Conservation (phyloP, 345 rosid species). For the Anastatica hierochuntica region DNA sequence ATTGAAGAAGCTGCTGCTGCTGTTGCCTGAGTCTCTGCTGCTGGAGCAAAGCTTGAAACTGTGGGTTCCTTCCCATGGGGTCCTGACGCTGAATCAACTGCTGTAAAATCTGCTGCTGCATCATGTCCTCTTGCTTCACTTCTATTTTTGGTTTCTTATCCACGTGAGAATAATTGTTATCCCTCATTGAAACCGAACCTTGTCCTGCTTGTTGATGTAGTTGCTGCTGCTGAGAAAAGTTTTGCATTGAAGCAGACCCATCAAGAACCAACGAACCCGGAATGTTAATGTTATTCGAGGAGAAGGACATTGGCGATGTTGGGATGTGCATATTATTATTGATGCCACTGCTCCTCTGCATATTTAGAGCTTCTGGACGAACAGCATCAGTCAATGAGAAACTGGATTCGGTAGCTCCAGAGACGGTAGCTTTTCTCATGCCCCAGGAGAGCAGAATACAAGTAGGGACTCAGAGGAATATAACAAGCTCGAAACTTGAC, state of each 20-base stretch:
- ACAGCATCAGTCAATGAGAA: conserved; percentile 15
- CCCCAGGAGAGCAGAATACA: conserved; percentile 12
- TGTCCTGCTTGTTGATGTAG: conserved; percentile 10
- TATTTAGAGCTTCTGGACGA: not conserved
- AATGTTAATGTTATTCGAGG: conserved; percentile 14
- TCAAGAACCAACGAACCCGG: conserved; percentile 20
- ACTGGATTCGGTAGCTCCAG: conserved; percentile 10
- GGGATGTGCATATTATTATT: conserved; percentile 19
- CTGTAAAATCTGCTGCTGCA: conserved; percentile 71
- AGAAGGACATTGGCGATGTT: conserved; percentile 25
- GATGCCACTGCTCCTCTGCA: conserved; percentile 18
- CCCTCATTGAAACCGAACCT: conserved; percentile 18
- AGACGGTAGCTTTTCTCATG: conserved; percentile 12
- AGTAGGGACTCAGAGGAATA: not conserved
- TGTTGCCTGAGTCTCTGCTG: conserved; percentile 60
- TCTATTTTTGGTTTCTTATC: conserved; percentile 78
- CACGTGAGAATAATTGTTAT: conserved; percentile 18
- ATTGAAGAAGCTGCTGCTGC: conserved; percentile 51
- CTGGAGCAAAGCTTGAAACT: conserved; percentile 59
- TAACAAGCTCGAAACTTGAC: not conserved
- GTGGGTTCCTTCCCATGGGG: conserved; percentile 48
- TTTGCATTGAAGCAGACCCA: conserved; percentile 22
- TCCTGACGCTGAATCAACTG: conserved; percentile 77
- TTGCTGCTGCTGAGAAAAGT: conserved; percentile 12
- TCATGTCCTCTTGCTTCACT: conserved; percentile 75